Evolutionary conservation across 352 stramenopile genomes (phyloP), one percentile per base, ranked within the genome.

Genomic region (Phytophthora podocarpi): DNA sequence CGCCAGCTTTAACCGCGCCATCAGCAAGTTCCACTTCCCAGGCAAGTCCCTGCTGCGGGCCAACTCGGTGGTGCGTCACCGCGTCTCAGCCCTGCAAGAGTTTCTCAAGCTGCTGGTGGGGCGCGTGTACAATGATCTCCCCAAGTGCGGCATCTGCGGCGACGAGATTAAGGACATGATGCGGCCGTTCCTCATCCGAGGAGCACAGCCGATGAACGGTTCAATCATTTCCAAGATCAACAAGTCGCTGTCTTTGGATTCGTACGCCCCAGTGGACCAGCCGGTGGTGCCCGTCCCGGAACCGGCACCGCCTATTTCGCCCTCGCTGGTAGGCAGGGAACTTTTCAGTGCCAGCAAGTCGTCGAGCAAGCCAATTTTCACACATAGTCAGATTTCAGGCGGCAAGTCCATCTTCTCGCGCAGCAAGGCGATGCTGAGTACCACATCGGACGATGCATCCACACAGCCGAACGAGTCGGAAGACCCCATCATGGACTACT

Each of bases 51-150:
- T 83, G 30, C 52, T 93, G 36, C 85, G 83, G 13, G 80, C 85
- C 31, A 93, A 94, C 67, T 62, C 80, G 28, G 64, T 91, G 24
- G 85, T 94, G 52, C 83, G 85, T 15, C 60, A 71, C 18, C 85
- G 85, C 31, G 84, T 92, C 41, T 78, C 69, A 12, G 58, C 79
- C 21, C 71, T 94, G n/a, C 78, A 92, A 57, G 67, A 80, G 2
- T 92, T 94, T 32, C 70, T 94, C 37, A 82, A 93, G 64, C 62
- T 91, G 34, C 57, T 94, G 10, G 83, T 87, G 15, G 69, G 76
- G 36, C 76, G 77, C 21, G 66, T 87, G 10, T 94, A 87, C 69
- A 90, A 88, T 36, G 78, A 91, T 46, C 50, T 89, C 32, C 78
- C 83, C 21, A 91, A 94, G 68, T 94, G 85, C 62, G 54, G 60